Evolutionary conservation across 805 yeast genomes (phyloP).

Genomic region (Starmerella powellii): DNA sequence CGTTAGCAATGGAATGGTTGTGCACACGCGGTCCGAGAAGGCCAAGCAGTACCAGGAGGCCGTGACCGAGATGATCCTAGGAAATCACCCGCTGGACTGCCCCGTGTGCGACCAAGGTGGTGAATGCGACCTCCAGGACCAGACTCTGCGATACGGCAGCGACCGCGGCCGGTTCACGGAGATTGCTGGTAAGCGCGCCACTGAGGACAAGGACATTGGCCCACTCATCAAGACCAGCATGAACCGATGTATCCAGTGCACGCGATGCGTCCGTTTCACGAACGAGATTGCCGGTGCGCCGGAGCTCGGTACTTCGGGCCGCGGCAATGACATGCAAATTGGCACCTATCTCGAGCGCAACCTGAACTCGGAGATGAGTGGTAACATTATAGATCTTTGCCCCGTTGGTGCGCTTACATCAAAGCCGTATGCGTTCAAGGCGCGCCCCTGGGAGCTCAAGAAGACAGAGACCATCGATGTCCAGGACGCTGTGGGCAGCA

Average conservation of each 20-base stretch:
- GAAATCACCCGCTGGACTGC: conserved; percentile 85
- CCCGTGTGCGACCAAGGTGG: conserved; percentile 94
- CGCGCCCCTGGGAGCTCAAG: conserved; percentile 88
- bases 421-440: conserved; percentile 84
- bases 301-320: conserved; percentile 76
- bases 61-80: conserved; percentile 76
- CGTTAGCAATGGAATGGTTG: conserved; percentile 81
- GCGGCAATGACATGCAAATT: conserved; percentile 86
- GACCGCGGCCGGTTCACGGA: conserved; percentile 80
- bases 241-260: conserved; percentile 89
- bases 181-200: conserved; percentile 75
- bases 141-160: conserved; percentile 66
- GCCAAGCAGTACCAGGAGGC: conserved; percentile 78
- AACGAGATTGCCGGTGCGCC: conserved; percentile 90
- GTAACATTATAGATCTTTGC: conserved; percentile 76
- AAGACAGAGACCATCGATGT: conserved; percentile 80
- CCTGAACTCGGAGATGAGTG: conserved; percentile 72
- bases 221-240: conserved; percentile 80
- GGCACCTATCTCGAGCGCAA: conserved; percentile 81
- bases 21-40: conserved; percentile 64
- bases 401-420: conserved; percentile 88
- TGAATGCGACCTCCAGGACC: conserved; percentile 86
- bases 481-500: conserved; percentile 70
- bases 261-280: conserved; percentile 79
- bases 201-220: conserved; percentile 81